These are phyloP conservation scores for Lactarius trivialis DNA, from an alignment of 768 basidiomycete genomes.

Conservation along the genomic window DNA sequence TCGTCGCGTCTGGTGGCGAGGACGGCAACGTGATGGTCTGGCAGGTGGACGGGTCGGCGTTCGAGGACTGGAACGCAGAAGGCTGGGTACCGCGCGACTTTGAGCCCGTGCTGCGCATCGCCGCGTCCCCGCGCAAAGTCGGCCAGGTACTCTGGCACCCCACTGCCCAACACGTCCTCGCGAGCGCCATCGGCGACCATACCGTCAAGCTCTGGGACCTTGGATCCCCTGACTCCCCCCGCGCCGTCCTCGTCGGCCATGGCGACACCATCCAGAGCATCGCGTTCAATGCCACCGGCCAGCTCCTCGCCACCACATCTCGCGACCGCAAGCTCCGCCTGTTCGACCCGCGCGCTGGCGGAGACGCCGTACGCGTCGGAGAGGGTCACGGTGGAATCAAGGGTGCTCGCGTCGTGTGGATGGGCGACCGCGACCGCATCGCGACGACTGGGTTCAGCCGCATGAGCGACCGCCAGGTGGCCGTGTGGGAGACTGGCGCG, in stretches of 20 bases:
- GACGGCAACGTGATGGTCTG: constrained; percentile 92
- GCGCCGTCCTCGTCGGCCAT: constrained; percentile 62
- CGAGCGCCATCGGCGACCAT: constrained; percentile 78
- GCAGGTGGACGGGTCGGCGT: constrained; percentile 62
- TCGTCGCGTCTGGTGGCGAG: constrained; percentile 89
- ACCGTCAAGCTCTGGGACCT: constrained; percentile 90
- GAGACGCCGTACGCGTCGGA: constrained; percentile 70
- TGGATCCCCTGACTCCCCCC: constrained; percentile 58
- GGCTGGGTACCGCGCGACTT: constrained; percentile 79
- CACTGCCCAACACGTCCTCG: constrained; percentile 79
- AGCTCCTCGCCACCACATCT: constrained; percentile 79
- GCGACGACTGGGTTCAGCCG: constrained; percentile 96
- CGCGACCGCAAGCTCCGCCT: constrained; percentile 88
- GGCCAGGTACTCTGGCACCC: constrained; percentile 95
- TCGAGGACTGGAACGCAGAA: constrained; percentile 83
- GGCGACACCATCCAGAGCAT: constrained; percentile 84
- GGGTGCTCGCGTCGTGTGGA: constrained; percentile 81
- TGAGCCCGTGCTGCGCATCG: constrained; percentile 76
- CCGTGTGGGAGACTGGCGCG: constrained; percentile 81
- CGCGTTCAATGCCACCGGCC: constrained; percentile 76
- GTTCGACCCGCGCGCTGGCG: constrained; percentile 82
- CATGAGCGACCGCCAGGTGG: constrained; percentile 91
- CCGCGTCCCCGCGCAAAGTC: constrained; percentile 78
- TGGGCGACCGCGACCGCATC: constrained; percentile 83
- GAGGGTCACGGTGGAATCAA: constrained; percentile 95